Percentiles rank a stretch among this genome's conserved stretches.
phyloP scores from a whole-genome alignment of 2,329 filamentous ascomycete genomes.

The Capronia americana region DNA sequence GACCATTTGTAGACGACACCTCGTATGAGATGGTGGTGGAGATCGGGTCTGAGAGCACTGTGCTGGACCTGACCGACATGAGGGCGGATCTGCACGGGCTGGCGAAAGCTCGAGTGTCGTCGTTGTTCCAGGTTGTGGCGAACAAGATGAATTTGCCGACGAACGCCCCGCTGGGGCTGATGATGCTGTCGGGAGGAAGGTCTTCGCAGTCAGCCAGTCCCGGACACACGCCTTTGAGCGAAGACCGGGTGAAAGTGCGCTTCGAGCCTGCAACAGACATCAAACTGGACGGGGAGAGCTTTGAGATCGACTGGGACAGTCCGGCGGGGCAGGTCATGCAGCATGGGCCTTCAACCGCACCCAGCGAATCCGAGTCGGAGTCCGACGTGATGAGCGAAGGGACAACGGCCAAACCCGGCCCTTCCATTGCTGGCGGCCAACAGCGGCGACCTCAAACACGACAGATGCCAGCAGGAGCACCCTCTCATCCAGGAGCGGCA shows the following conservation, averaged over 20 bases:
- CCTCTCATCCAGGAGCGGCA: constrained; percentile 9
- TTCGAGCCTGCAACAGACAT: constrained; percentile 61
- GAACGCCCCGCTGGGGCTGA: constrained; percentile 65
- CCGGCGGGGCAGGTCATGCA: constrained; percentile 31
- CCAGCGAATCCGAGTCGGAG: constrained; percentile 33
- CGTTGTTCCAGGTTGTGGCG: constrained; percentile 79
- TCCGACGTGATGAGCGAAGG: constrained; percentile 35
- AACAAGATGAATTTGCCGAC: constrained; percentile 75
- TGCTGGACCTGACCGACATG: constrained; percentile 60
- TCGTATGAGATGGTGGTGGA: constrained; percentile 79
- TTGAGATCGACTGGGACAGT: constrained; percentile 35
- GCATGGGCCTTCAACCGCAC: constrained; percentile 24
- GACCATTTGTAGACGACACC: constrained; percentile 82
- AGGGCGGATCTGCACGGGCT: constrained; percentile 76
- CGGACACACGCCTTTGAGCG: constrained; percentile 71
- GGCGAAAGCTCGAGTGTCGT: constrained; percentile 71
- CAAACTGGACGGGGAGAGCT: constrained; percentile 49
- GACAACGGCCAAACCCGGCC: constrained; percentile 12
- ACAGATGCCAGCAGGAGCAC: constrained; percentile 20
- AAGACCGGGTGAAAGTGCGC: constrained; percentile 70
- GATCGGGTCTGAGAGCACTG: constrained; percentile 69
- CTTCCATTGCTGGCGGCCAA: constrained; percentile 15
- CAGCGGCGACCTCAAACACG: constrained; percentile 30
- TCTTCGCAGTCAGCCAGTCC: constrained; percentile 68
- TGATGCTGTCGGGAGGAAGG: constrained; percentile 69